Evolutionary conservation across 495 filamentous ascomycete genomes (phyloP).

Genomic region (Xylaria palmicola): DNA sequence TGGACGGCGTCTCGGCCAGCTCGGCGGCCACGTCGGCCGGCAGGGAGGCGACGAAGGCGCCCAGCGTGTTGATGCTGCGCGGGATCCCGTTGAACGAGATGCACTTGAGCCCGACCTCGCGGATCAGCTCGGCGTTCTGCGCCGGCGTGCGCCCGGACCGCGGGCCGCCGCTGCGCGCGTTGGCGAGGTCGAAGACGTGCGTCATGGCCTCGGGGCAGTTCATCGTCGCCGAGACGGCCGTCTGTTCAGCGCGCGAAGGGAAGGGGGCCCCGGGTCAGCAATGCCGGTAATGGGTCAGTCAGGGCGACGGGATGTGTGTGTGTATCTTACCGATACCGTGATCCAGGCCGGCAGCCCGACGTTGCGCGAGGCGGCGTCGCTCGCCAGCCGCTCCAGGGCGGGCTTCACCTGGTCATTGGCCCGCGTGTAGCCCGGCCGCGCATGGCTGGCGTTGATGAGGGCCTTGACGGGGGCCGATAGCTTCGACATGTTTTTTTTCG

Average conservation of each 20-base stretch:
- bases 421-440: constrained; percentile 64
- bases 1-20: constrained; percentile 48
- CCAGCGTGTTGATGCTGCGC: constrained; percentile 74
- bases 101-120: constrained; percentile 77
- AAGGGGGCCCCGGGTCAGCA: background rate
- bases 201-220: constrained; percentile 68
- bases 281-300: background rate
- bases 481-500: constrained; percentile 57
- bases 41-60: constrained; percentile 59
- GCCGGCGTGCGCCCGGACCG: constrained; percentile 44
- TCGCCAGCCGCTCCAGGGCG: constrained; percentile 53
- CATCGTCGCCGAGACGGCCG: constrained; percentile 72
- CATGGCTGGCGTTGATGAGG: constrained; percentile 66
- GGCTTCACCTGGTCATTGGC: constrained; percentile 52
- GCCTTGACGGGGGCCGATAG: constrained; percentile 66
- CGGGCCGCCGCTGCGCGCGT: constrained; percentile 3
- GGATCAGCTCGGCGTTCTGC: constrained; percentile 69
- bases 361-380: constrained; percentile 45
- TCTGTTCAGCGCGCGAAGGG: constrained; percentile 36
- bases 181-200: constrained; percentile 29
- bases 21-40: constrained; percentile 45
- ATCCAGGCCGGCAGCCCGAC: constrained; percentile 38
- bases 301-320: background rate
- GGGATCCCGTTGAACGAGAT: constrained; percentile 85
- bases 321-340: constrained; percentile 29